These are phyloP conservation scores for Saccharata proteae DNA, from an alignment of 2,329 filamentous ascomycete species.

Conservation along the genomic window DNA sequence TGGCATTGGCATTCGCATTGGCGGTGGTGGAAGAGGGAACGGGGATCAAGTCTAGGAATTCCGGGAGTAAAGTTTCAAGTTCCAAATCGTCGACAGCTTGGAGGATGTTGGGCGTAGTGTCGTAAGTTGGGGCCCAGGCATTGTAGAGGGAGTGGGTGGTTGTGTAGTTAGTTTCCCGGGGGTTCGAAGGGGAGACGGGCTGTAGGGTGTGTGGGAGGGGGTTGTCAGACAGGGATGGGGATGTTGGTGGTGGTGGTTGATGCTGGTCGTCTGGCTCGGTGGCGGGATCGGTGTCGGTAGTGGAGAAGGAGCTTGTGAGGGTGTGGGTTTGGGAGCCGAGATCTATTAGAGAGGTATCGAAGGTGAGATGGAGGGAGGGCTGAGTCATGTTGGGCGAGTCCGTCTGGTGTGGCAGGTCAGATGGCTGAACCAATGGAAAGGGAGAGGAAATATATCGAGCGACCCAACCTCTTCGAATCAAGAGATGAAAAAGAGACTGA, in stretches of 20 bases:
- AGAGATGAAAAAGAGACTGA: too few species aligned
- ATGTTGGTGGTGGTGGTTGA: neutral
- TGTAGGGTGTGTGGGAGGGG: conserved; percentile 12
- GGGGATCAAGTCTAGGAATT: conserved; percentile 28
- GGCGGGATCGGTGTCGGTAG: conserved; percentile 20
- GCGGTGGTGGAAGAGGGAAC: neutral
- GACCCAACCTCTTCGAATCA: conserved; percentile 3
- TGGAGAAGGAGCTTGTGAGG: conserved; percentile 19
- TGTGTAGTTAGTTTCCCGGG: too few species aligned
- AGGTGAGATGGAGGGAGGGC: conserved; percentile 24
- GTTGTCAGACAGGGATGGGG: neutral
- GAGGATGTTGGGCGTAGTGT: conserved; percentile 54
- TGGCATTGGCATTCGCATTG: neutral
- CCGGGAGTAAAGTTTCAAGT: conserved; percentile 39
- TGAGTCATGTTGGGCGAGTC: conserved; percentile 19
- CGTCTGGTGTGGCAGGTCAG: too few species aligned
- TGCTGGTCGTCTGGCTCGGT: neutral
- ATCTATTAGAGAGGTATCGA: conserved; percentile 26
- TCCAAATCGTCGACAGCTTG: conserved; percentile 51
- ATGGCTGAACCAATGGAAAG: neutral
- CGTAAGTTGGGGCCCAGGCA: conserved; percentile 45
- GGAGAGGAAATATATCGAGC: conserved; percentile 3
- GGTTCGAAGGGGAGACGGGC: conserved; percentile 19
- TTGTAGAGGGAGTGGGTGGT: conserved; percentile 36
- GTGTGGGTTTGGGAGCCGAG: neutral